phyloP scores from a whole-genome alignment of 2,329 filamentous ascomycete species.

The Ascochyta koolunga region DNA sequence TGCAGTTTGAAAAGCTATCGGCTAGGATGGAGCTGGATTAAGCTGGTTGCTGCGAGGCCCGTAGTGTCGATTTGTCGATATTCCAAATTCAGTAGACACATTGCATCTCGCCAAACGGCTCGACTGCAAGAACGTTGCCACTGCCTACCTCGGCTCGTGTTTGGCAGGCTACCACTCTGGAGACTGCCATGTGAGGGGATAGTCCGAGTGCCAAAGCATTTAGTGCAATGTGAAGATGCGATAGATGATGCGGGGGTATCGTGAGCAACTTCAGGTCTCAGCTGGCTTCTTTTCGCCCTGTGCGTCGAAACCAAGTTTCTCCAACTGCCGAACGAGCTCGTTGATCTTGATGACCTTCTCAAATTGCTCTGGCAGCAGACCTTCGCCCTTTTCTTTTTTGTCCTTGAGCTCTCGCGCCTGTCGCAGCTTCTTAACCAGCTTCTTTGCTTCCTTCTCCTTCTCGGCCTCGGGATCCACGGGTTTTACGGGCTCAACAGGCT shows the following conservation, averaged over 20 bases:
- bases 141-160: background rate
- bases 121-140: background rate
- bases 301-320: conserved; percentile 80
- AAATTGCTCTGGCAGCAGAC: conserved; percentile 88
- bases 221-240: background rate
- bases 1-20: background rate
- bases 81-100: background rate
- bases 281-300: conserved; percentile 71
- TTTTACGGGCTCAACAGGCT: conserved; percentile 33
- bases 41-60: background rate
- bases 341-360: conserved; percentile 98
- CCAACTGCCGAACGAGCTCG: conserved; percentile 87
- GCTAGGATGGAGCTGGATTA: background rate
- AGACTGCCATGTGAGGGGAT: background rate
- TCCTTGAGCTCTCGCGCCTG: conserved; percentile 89
- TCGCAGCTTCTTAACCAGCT: conserved; percentile 90
- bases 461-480: conserved; percentile 72
- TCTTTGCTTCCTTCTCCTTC: conserved; percentile 90
- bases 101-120: background rate
- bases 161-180: background rate
- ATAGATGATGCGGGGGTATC: background rate
- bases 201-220: background rate
- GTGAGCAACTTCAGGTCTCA: conserved; percentile 32
- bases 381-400: conserved; percentile 87
- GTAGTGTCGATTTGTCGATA: background rate